phyloP scores from a whole-genome alignment of 768 basidiomycete genomes.

The Amanita fuliginea region DNA sequence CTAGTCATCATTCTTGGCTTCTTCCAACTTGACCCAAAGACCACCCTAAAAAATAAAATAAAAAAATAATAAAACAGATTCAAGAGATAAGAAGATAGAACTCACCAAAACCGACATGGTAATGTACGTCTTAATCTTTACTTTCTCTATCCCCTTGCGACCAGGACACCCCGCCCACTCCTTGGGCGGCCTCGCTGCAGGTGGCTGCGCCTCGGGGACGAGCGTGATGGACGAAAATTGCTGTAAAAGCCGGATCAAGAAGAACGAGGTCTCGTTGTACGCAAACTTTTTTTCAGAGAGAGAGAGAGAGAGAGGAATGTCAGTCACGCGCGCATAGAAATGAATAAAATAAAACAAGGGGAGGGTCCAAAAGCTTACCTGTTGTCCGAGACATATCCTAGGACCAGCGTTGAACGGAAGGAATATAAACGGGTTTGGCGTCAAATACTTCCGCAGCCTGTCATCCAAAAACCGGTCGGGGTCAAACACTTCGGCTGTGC shows the following conservation, averaged over 20 bases:
- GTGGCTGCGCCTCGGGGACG: conserved; percentile 23
- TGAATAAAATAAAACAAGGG: not conserved
- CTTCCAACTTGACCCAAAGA: conserved; percentile 28
- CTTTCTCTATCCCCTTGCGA: conserved; percentile 27
- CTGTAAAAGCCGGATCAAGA: conserved; percentile 42
- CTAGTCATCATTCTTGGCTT: conserved; percentile 2
- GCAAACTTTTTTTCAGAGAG: no score
- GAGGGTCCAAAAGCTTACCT: conserved; percentile 10
- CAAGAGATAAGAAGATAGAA: not conserved
- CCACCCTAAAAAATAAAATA: conserved; percentile 22
- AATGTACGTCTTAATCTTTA: conserved; percentile 26
- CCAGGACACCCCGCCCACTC: conserved; percentile 16
- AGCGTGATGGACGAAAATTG: conserved; percentile 31
- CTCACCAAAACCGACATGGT: conserved; percentile 33
- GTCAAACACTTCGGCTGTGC: conserved; percentile 41
- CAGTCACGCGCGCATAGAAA: not conserved
- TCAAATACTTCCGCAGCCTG: conserved; percentile 39
- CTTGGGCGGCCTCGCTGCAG: conserved; percentile 18
- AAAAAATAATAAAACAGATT: not conserved
- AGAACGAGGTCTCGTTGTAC: conserved; percentile 45
- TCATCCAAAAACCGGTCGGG: conserved; percentile 58
- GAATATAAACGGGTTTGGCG: conserved; percentile 57
- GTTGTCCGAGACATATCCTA: conserved; percentile 44
- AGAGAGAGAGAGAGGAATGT: not conserved
- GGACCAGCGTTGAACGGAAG: conserved; percentile 61